phyloP scores from a whole-genome alignment of 208 protist species.

The Leptomonas pyrrhocoris region DNA sequence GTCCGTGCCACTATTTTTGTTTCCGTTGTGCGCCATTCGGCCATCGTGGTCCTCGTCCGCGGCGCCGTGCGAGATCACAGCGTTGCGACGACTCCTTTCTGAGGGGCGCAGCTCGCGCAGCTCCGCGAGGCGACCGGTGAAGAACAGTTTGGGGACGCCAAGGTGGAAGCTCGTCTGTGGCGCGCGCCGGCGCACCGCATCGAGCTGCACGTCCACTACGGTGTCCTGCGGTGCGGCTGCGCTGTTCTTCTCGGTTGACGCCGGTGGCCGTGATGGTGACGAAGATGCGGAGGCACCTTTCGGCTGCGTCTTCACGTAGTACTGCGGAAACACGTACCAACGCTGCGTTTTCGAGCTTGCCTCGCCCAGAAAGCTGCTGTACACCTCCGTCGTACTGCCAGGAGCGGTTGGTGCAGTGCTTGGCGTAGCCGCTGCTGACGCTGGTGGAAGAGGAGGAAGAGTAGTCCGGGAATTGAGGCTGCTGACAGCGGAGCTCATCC shows the following conservation, averaged over 20 bases:
- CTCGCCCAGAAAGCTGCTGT: background rate
- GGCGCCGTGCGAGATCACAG: background rate
- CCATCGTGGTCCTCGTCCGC: background rate
- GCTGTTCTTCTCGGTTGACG: background rate
- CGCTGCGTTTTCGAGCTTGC: constrained; percentile 15
- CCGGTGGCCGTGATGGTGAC: background rate
- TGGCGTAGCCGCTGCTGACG: background rate
- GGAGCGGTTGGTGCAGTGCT: background rate
- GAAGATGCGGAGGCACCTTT: background rate
- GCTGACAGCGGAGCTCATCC: constrained; percentile 1
- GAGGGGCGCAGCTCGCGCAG: constrained; percentile 7
- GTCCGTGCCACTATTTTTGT: no score
- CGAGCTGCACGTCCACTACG: background rate
- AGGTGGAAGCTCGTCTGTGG: background rate
- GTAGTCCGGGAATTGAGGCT: background rate
- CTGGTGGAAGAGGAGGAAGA: background rate
- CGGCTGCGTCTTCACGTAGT: constrained; percentile 13
- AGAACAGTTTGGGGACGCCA: constrained; percentile 37
- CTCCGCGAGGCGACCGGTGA: constrained; percentile 33
- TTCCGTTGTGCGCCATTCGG: no score
- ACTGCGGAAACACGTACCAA: constrained; percentile 44
- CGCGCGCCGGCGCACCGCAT: background rate
- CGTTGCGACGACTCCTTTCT: constrained; percentile 13
- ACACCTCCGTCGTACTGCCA: constrained; percentile 17
- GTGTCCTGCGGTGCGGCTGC: background rate